Evolutionary conservation across 2,329 filamentous ascomycete genomes (phyloP).

Genomic region (Orbilia quercus): DNA sequence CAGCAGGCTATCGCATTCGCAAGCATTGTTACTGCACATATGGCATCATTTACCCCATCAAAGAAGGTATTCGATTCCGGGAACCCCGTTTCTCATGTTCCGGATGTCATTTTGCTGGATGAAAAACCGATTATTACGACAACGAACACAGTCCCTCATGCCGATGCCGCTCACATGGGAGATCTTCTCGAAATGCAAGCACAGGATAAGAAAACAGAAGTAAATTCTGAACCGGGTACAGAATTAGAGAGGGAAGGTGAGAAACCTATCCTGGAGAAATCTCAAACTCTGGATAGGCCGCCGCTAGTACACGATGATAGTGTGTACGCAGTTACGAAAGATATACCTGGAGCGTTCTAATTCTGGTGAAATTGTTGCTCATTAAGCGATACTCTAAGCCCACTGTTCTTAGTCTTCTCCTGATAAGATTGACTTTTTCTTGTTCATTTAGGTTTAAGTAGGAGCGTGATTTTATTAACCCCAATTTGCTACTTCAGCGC

Average conservation of each 20-base stretch:
- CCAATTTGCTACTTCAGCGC: neutral
- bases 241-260: neutral
- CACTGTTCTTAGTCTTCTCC: neutral
- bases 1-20: slow-evolving; percentile 17
- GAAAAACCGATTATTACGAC: slow-evolving; percentile 32
- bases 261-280: neutral
- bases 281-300: neutral
- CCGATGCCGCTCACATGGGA: slow-evolving; percentile 28
- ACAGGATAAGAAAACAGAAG: slow-evolving; percentile 11
- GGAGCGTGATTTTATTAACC: neutral
- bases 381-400: neutral
- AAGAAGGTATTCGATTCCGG: neutral
- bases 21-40: slow-evolving; percentile 12
- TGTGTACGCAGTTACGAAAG: slow-evolving; percentile 45
- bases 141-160: slow-evolving; percentile 38
- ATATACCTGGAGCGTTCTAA: slow-evolving; percentile 37
- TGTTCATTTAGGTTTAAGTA: no score
- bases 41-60: neutral
- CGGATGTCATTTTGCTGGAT: neutral
- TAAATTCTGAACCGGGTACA: neutral
- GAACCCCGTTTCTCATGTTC: neutral
- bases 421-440: neutral
- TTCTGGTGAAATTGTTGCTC: neutral
- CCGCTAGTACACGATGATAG: slow-evolving; percentile 32
- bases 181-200: slow-evolving; percentile 18